phyloP scores from a whole-genome alignment of 1,284 basidiomycete species.

The Rhodotorula glutinis region DNA sequence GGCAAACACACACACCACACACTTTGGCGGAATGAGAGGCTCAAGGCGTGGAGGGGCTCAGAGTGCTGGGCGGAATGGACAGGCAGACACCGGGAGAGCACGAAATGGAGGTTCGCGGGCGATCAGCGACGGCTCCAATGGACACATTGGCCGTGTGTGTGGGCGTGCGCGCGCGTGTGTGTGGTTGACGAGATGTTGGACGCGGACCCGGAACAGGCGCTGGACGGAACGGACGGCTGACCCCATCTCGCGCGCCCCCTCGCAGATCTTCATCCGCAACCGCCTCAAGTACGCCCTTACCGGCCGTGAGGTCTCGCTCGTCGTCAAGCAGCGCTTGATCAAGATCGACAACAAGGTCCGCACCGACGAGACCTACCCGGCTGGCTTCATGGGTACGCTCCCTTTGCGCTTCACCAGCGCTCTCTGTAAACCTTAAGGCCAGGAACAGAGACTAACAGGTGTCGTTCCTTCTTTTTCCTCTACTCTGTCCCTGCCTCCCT shows the following conservation, averaged over 20 bases:
- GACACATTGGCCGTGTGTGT: too few species aligned
- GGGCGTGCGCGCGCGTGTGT: too few species aligned
- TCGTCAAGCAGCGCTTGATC: conserved; percentile 94
- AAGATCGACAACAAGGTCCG: conserved; percentile 99
- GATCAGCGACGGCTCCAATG: too few species aligned
- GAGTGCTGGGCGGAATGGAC: too few species aligned
- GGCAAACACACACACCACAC: neutral
- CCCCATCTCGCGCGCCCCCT: conserved; percentile 51
- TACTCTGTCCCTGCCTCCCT: conserved; percentile 9
- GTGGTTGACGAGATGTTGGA: too few species aligned
- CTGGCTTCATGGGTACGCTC: conserved; percentile 85
- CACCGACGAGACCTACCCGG: conserved; percentile 94
- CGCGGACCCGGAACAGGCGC: too few species aligned
- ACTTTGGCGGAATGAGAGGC: too few species aligned
- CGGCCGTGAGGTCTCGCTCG: conserved; percentile 90
- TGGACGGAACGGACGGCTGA: too few species aligned
- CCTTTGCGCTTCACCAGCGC: conserved; percentile 7
- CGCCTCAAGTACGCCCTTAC: conserved; percentile 98
- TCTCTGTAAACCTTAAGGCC: conserved; percentile 12
- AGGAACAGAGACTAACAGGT: conserved; percentile 21
- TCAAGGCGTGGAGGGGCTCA: too few species aligned
- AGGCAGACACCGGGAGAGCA: too few species aligned
- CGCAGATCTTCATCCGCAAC: conserved; percentile 96
- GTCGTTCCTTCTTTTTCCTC: conserved; percentile 9
- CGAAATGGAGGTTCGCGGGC: too few species aligned